A percentile compares a stretch with the other conserved stretches of the same genome.
Evolutionary conservation across 2,329 filamentous ascomycete species (phyloP).

Genomic region (Stromatinia cepivora): DNA sequence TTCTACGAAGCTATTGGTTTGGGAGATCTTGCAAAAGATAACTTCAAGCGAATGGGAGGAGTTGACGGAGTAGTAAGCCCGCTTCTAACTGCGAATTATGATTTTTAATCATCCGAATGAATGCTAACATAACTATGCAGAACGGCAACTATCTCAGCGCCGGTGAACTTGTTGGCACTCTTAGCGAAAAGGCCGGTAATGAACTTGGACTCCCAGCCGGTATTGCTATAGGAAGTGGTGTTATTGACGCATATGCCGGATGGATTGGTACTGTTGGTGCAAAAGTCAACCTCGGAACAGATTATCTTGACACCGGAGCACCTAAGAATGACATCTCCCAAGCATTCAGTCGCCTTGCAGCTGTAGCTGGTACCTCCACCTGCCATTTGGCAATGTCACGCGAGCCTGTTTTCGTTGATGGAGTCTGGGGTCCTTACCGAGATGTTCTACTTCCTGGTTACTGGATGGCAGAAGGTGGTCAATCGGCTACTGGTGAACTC

Average conservation of each 20-base stretch:
- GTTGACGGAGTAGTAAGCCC: slow-evolving; percentile 88
- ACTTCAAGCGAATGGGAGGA: slow-evolving; percentile 91
- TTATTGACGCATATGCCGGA: slow-evolving; percentile 97
- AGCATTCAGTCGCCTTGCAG: slow-evolving; percentile 88
- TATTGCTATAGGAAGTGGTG: slow-evolving; percentile 90
- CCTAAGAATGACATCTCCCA: slow-evolving; percentile 85
- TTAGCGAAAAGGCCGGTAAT: slow-evolving; percentile 78
- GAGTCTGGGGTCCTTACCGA: slow-evolving; percentile 96
- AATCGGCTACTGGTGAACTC: slow-evolving; percentile 93
- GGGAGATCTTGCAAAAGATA: slow-evolving; percentile 77
- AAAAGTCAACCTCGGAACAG: slow-evolving; percentile 74
- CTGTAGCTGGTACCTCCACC: slow-evolving; percentile 94
- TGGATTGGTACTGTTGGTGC: slow-evolving; percentile 99
- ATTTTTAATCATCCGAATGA: slow-evolving; percentile 18
- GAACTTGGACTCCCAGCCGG: slow-evolving; percentile 84
- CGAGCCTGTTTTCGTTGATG: slow-evolving; percentile 88
- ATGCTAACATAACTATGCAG: slow-evolving; percentile 49
- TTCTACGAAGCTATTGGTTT: slow-evolving; percentile 87
- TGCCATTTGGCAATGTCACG: slow-evolving; percentile 96
- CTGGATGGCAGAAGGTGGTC: slow-evolving; percentile 97
- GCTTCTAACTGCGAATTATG: slow-evolving; percentile 44
- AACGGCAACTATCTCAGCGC: slow-evolving; percentile 90
- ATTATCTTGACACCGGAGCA: slow-evolving; percentile 65
- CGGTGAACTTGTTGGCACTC: slow-evolving; percentile 81
- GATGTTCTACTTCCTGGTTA: slow-evolving; percentile 89